A percentile compares a stretch with the other conserved stretches of the same genome.
These are phyloP conservation scores for Hansenula lynferdii DNA, from an alignment of 1,139 yeast species.

Conservation along the genomic window DNA sequence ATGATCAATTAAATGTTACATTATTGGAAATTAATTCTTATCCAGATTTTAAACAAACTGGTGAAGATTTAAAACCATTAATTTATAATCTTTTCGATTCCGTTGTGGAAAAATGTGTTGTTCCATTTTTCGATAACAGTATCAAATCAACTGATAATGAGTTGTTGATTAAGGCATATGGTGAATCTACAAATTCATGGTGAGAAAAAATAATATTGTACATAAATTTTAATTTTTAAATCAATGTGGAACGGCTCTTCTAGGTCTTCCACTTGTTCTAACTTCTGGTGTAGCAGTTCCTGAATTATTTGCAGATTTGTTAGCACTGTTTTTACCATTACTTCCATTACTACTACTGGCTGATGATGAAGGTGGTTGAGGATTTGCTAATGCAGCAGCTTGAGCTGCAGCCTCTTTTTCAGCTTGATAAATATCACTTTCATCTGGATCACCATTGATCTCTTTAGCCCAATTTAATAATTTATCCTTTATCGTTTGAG, in stretches of 20 bases:
- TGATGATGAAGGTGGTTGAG: constrained; percentile 6
- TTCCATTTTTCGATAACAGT: constrained; percentile 33
- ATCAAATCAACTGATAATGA: constrained; percentile 10
- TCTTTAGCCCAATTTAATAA: constrained; percentile 82
- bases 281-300: constrained; percentile 9
- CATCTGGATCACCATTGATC: constrained; percentile 65
- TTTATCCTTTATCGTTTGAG: constrained; percentile 67
- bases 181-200: constrained; percentile 13
- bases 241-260: background rate
- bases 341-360: constrained; percentile 3
- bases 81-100: constrained; percentile 57
- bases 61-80: constrained; percentile 60
- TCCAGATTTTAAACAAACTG: constrained; percentile 97
- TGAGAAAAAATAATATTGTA: background rate
- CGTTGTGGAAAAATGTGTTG: constrained; percentile 36
- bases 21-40: constrained; percentile 86
- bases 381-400: constrained; percentile 13
- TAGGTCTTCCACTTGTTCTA: constrained; percentile 11
- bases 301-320: background rate
- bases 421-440: constrained; percentile 22
- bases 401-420: constrained; percentile 14
- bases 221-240: background rate
- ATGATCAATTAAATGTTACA: constrained; percentile 45
- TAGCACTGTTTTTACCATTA: constrained; percentile 1
- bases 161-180: constrained; percentile 35